Base-by-base conservation (phyloP, 495 filamentous ascomycete species). In the Penicillium coffeae region DNA sequence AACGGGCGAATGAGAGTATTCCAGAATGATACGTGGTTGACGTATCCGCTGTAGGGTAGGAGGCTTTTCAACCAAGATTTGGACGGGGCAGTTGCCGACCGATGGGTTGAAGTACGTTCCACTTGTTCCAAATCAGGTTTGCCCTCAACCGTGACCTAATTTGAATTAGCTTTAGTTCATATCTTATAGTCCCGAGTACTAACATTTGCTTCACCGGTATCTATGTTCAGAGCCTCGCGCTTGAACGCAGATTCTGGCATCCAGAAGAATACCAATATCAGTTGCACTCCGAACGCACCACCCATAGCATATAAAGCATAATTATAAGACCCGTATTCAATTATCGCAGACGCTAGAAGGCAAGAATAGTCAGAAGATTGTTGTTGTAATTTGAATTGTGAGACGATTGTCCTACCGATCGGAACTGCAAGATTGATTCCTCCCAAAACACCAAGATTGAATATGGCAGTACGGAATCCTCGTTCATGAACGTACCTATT, bases 401-500 rank as follows among this genome's bases (percentile, higher is more conserved):
- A 45, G 25, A 43, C 16, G 19, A 33, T 21, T 21, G n/a, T 12
- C 32, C 55, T 47, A 66, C 71, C 69, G 38, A 75, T 71, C 5
- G 68, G 68, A 6, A 63, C 59, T 1, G 68, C 63, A 8, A 75
- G 54, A 40, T 72, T 73, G 36, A 73, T 73, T 21, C 71, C 71
- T 38, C 70, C 71, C 41, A 75, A 42, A 20, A 86, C 68, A 34
- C 81, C 81, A 45, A 87, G 63, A 51, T 85, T 85, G 71, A 82
- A 87, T 16, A 80, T 66, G 0, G 83, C 83, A 27, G 84, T 81
- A 1, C 83, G 74, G 15, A 80, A 82, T 0, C 80, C 83, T 19
- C 83, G 73, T 60, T 87, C 68, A 56, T 87, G 83, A 22, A 86
- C 82, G 54, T 80, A 86, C 65, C 56, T 54, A 33, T 9, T 20